Base-by-base conservation (phyloP, 305 asterid genomes). In the Salvia sclarea region DNA sequence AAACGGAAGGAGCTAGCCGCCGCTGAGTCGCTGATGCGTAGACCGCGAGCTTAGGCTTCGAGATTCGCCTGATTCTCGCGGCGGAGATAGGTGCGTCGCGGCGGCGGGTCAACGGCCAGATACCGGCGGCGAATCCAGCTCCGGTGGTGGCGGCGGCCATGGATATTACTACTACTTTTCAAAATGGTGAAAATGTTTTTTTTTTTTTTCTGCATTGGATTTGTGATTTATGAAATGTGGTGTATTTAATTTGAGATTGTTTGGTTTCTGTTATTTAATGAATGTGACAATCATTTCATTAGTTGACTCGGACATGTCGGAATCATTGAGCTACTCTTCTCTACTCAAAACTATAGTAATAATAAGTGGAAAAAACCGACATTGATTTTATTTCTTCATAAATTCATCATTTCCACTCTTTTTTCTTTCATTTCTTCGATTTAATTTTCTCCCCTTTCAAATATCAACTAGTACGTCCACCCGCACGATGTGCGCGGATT, bases 91-190 rank as follows among this genome's bases (percentile, higher is more conserved):
- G 47, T 16, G 64, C 17, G n/a, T 43, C 30, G 49, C 48, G 77
- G 44, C 71, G 65, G 69, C 28, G 73, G 64, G 47, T 13, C 35
- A 69, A 14, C 40, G 81, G 66, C 52, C 76, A 59, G 65, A 43
- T n/a, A 31, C 54, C 63, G 75, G 48, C 68, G 66, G 70, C 35
- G 63, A 50, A 68, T 54, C n/a, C n/a, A n/a, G 68, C 24, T 13
- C 65, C 70, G 38, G 68, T 20, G 0, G 70, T 78, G 75, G 70
- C 11, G 72, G 54, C 47, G 22, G 80, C 80, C 84, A 82, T 79
- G 64, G 76, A 68, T 52, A 22, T n/a, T n/a, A n/a, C n/a, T 28
- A 16, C 1, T 61, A 41, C 8, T 58, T 22, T 64, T 24, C 52
- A 44, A 16, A 8, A 16, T 37, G 8, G 16, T 12, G 33, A 2